A percentile compares a stretch with the other conserved stretches of the same genome.
phyloP scores from a whole-genome alignment of 352 stramenopile species.

The Globisporangium echinulatum region DNA sequence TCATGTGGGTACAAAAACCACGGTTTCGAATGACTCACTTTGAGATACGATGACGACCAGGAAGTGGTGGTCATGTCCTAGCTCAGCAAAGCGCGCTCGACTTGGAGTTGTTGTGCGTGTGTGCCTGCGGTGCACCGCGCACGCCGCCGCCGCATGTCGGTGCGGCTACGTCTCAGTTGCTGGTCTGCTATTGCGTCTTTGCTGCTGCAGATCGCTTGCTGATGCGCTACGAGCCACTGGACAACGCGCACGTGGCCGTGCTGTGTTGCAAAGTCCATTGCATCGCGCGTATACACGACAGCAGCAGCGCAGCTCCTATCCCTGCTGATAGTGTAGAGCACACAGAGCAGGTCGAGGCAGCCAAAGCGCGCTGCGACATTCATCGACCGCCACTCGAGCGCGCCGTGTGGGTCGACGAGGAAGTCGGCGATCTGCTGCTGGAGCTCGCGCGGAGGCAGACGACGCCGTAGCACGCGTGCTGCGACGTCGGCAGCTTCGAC shows the following conservation, averaged over 20 bases:
- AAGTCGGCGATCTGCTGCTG: not conserved
- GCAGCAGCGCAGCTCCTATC: not conserved
- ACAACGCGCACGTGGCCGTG: slow-evolving; percentile 1
- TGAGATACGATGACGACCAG: too few species aligned
- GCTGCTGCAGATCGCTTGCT: too few species aligned
- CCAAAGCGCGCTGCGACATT: slow-evolving; percentile 5
- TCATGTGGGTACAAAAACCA: too few species aligned
- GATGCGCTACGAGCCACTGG: not conserved
- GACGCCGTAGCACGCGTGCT: not conserved
- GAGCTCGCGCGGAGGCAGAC: not conserved
- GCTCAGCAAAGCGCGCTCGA: too few species aligned
- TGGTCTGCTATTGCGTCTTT: too few species aligned
- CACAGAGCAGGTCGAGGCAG: not conserved
- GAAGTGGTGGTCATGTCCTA: too few species aligned
- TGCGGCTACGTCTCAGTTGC: too few species aligned
- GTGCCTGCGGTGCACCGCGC: too few species aligned
- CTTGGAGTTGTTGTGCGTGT: too few species aligned
- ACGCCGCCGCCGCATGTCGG: too few species aligned
- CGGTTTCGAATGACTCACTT: too few species aligned
- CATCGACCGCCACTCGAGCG: slow-evolving; percentile 7
- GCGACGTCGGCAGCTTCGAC: not conserved
- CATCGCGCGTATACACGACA: not conserved
- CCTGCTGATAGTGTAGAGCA: not conserved
- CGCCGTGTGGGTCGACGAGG: not conserved
- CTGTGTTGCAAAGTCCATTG: slow-evolving; percentile 3